Percentiles rank a stretch among this genome's conserved stretches.
These are phyloP conservation scores for Fomitiporia mediterranea DNA, from an alignment of 1,284 basidiomycete genomes.

Conservation along the genomic window DNA sequence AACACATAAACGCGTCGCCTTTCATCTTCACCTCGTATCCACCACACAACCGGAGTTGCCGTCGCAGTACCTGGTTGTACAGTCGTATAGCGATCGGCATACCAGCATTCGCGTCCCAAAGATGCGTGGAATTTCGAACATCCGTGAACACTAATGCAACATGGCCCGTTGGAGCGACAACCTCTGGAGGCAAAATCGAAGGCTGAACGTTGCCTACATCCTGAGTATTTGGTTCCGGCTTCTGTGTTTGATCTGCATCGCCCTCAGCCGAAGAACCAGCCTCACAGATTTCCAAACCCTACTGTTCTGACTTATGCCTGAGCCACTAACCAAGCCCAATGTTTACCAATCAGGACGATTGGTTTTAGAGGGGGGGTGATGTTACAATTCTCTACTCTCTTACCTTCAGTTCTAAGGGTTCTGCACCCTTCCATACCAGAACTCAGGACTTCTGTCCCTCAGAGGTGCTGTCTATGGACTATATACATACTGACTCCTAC, in stretches of 20 bases:
- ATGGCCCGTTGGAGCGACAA: conserved; percentile 84
- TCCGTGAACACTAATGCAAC: conserved; percentile 98
- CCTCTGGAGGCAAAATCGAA: conserved; percentile 72
- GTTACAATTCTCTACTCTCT: no score
- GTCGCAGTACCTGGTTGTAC: conserved; percentile 86
- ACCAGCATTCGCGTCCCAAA: conserved; percentile 96
- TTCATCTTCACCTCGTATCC: conserved; percentile 99
- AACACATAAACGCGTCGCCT: conserved; percentile 99
- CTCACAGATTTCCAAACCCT: no score
- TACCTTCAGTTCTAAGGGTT: no score
- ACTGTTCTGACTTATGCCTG: no score
- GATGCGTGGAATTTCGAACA: conserved; percentile 93
- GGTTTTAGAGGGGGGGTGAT: no score
- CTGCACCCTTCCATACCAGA: no score
- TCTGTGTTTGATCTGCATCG: conserved; percentile 34
- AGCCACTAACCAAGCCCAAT: no score
- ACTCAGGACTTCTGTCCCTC: no score
- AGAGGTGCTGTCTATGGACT: no score
- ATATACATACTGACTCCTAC: no score
- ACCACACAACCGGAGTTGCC: conserved; percentile 86
- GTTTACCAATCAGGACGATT: no score
- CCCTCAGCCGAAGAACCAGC: conserved; percentile 41
- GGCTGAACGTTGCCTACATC: conserved; percentile 51
- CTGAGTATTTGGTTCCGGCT: conserved; percentile 33
- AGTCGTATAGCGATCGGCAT: conserved; percentile 94